A percentile compares a stretch with the other conserved stretches of the same genome.
phyloP scores from a whole-genome alignment of 2,329 filamentous ascomycete genomes.

The Scytalidium sp. region DNA sequence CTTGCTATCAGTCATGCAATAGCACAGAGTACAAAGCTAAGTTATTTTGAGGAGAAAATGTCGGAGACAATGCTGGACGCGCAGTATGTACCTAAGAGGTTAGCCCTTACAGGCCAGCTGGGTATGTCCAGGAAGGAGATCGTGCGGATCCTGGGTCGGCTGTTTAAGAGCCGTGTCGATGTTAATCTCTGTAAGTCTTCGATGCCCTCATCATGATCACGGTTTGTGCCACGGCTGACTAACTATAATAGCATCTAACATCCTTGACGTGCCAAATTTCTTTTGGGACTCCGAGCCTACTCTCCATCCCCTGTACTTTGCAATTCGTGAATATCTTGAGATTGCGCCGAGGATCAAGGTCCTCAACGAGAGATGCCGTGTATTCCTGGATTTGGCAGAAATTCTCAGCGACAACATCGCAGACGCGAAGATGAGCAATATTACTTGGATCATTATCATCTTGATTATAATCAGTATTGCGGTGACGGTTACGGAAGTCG shows the following conservation, averaged over 20 bases:
- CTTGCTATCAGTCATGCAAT: slow-evolving; percentile 96
- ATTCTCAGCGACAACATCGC: slow-evolving; percentile 90
- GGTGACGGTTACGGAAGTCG: slow-evolving; percentile 87
- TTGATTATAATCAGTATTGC: slow-evolving; percentile 88
- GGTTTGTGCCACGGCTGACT: slow-evolving; percentile 10
- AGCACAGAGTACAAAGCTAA: slow-evolving; percentile 93
- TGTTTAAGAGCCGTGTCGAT: slow-evolving; percentile 93
- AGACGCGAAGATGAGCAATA: slow-evolving; percentile 91
- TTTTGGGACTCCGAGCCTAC: slow-evolving; percentile 98
- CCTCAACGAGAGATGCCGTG: slow-evolving; percentile 92
- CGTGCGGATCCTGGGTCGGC: slow-evolving; percentile 81
- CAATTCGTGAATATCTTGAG: slow-evolving; percentile 94
- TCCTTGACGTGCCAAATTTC: slow-evolving; percentile 93
- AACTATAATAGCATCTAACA: slow-evolving; percentile 71
- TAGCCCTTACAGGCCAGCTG: slow-evolving; percentile 85
- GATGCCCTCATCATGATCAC: neutral
- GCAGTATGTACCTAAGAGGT: slow-evolving; percentile 83
- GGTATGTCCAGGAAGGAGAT: slow-evolving; percentile 92
- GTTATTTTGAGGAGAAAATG: slow-evolving; percentile 96
- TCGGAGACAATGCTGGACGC: slow-evolving; percentile 89
- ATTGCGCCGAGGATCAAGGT: slow-evolving; percentile 96
- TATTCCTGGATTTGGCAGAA: slow-evolving; percentile 94
- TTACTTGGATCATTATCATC: slow-evolving; percentile 98
- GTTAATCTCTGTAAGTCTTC: slow-evolving; percentile 85
- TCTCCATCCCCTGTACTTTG: slow-evolving; percentile 88